These are phyloP conservation scores for Fusarium nelsonii DNA, from an alignment of 2,329 filamentous ascomycete genomes.

Conservation along the genomic window DNA sequence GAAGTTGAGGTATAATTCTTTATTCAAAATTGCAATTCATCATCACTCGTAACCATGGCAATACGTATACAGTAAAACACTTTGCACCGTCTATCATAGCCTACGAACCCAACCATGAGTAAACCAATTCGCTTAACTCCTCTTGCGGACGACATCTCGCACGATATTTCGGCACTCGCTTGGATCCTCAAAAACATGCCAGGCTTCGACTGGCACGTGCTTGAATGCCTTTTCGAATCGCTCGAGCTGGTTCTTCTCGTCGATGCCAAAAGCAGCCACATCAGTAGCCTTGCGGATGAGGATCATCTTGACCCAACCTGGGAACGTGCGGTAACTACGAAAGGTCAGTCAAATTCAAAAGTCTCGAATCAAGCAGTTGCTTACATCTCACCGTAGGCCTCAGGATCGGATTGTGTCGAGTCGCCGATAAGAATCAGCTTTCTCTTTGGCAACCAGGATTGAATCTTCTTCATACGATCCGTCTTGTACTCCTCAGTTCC, in stretches of 20 bases:
- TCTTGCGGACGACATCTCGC: conserved; percentile 41
- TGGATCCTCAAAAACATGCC: conserved; percentile 87
- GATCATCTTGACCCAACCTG: conserved; percentile 84
- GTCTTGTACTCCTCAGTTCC: conserved; percentile 90
- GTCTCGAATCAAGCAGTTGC: conserved; percentile 35
- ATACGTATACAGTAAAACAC: background rate
- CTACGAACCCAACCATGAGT: background rate
- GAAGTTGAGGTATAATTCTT: background rate
- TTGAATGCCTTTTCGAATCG: conserved; percentile 88
- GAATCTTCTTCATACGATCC: conserved; percentile 80
- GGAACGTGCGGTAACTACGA: conserved; percentile 69
- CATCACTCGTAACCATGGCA: background rate
- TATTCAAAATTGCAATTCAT: background rate
- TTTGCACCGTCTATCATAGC: background rate
- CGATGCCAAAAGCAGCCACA: conserved; percentile 75
- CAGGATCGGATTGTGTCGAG: conserved; percentile 90
- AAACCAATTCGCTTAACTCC: conserved; percentile 2
- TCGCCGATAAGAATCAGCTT: conserved; percentile 90
- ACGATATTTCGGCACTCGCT: conserved; percentile 66
- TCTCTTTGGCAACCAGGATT: conserved; percentile 80
- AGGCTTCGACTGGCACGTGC: conserved; percentile 75
- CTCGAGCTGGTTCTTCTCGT: conserved; percentile 77
- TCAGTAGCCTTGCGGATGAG: conserved; percentile 87
- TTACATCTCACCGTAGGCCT: conserved; percentile 86
- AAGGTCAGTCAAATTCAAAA: conserved; percentile 30